Base-by-base conservation (phyloP, 768 basidiomycete genomes). In the Gloeopeniophorella convolvens region DNA sequence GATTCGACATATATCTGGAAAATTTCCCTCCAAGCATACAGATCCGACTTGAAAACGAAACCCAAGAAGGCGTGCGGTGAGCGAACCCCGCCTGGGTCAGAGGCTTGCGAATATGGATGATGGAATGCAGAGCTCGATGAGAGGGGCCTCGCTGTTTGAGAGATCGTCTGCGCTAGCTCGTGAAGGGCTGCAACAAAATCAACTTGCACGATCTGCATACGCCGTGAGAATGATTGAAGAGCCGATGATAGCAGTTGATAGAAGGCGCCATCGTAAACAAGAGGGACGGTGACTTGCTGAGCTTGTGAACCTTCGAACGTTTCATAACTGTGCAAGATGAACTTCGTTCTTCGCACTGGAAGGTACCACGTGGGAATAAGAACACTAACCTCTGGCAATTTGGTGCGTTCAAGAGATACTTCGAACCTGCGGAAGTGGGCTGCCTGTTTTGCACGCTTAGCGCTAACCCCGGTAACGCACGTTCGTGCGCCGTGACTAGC, bases 21-120 rank as follows among this genome's bases (percentile, higher is more conserved):
- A 24, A 96, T 83, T 66, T 90, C 82, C 20, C 94, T 72, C 94
- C 94, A 96, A 5, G 80, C 75, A 62, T 89, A 91, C 7, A 97
- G 66, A 58, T 97, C 93, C 10, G 68, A 66, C 54, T 72, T 72
- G 50, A 27, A 37, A 10, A 16, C 44, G 28, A 27, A 39, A 27
- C 33, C 49, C 12, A 18, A 42, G 20, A 32, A 48, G 36, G 37
- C 28, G 30, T 55, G 42, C 1, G 64, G 42, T 0, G 56, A 47
- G 12, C 55, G 55, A 41, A 67, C 48, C 9, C 45, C 42, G 7
- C 56, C 54, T 1, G 65, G 59, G 42, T 65, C 57, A 5, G 63
- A 43, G 1, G 55, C 34, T 28, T 52, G 39, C 2, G 71, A 70
- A 49, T 71, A 63, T 4, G 68, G 58, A 3, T 63, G 63, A n/a